These are phyloP conservation scores for Penicillium sp. DNA, from an alignment of 2,329 filamentous ascomycete species.

Conservation along the genomic window DNA sequence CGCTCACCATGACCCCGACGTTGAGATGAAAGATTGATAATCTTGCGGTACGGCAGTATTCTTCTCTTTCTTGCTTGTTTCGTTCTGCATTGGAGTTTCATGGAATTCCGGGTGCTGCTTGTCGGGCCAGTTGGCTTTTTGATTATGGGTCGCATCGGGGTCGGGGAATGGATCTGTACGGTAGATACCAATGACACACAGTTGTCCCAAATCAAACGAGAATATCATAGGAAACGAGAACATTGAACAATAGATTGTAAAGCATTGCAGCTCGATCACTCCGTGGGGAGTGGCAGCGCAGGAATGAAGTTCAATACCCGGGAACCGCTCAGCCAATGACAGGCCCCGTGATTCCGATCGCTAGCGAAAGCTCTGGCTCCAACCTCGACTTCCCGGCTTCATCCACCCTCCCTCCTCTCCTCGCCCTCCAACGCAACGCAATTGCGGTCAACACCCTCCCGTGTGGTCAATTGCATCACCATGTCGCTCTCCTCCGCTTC, in stretches of 20 bases:
- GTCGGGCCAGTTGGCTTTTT: constrained; percentile 8
- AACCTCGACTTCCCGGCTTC: constrained; percentile 40
- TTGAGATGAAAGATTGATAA: constrained; percentile 52
- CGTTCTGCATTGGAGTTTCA: constrained; percentile 24
- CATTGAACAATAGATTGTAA: no score
- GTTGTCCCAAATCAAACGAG: neutral
- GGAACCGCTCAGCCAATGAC: constrained; percentile 38
- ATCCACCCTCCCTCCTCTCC: constrained; percentile 34
- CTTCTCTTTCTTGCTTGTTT: constrained; percentile 13
- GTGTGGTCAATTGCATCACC: constrained; percentile 30
- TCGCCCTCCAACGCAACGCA: constrained; percentile 29
- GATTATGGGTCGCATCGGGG: constrained; percentile 19
- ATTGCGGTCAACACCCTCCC: constrained; percentile 37
- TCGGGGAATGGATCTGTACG: constrained; percentile 6
- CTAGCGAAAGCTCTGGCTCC: constrained; percentile 43
- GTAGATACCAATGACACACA: constrained; percentile 6
- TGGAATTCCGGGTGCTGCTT: constrained; percentile 11
- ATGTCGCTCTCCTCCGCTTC: constrained; percentile 62
- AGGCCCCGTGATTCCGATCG: constrained; percentile 41
- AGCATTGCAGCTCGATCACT: no score
- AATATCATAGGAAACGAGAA: no score
- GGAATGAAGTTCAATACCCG: constrained; percentile 14
- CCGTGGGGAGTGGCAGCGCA: neutral
- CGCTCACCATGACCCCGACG: constrained; percentile 49
- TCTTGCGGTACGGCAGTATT: constrained; percentile 5